A percentile compares a stretch with the other conserved stretches of the same genome.
Evolutionary conservation across 2,329 filamentous ascomycete genomes (phyloP).

Genomic region (Cladosporium cucumerinum): DNA sequence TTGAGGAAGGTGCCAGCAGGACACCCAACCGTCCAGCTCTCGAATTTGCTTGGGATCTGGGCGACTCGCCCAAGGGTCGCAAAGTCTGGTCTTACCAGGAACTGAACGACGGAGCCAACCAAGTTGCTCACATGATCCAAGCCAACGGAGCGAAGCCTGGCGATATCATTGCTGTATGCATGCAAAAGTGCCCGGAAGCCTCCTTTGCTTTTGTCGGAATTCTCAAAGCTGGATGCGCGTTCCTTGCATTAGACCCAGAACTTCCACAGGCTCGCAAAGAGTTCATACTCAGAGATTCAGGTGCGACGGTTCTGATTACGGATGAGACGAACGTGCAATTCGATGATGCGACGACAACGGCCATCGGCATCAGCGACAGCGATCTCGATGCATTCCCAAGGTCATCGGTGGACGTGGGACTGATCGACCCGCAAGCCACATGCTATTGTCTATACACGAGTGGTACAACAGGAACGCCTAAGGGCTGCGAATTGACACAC

Average conservation of each 20-base stretch:
- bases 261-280: slow-evolving; percentile 70
- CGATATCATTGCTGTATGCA: slow-evolving; percentile 69
- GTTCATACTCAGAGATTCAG: slow-evolving; percentile 75
- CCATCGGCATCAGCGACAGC: slow-evolving; percentile 20
- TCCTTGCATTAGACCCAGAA: slow-evolving; percentile 73
- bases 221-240: slow-evolving; percentile 76
- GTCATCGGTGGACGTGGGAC: slow-evolving; percentile 36
- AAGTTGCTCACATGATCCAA: slow-evolving; percentile 64
- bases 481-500: slow-evolving; percentile 85
- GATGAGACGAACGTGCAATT: slow-evolving; percentile 42
- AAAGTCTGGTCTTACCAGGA: slow-evolving; percentile 71
- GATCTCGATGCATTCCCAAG: slow-evolving; percentile 22
- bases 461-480: slow-evolving; percentile 80
- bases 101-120: slow-evolving; percentile 68
- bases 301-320: slow-evolving; percentile 49
- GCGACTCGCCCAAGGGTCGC: slow-evolving; percentile 45
- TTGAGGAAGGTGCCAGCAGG: slow-evolving; percentile 59
- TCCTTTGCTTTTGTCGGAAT: slow-evolving; percentile 80
- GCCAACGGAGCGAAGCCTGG: slow-evolving; percentile 51
- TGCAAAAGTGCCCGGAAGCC: slow-evolving; percentile 80
- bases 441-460: slow-evolving; percentile 87
- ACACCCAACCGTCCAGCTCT: slow-evolving; percentile 64
- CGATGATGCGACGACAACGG: slow-evolving; percentile 15
- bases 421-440: slow-evolving; percentile 50
- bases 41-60: slow-evolving; percentile 59